Conservation (phyloP, 176 grass and related monocot species). For the Neostapfia colusana region DNA sequence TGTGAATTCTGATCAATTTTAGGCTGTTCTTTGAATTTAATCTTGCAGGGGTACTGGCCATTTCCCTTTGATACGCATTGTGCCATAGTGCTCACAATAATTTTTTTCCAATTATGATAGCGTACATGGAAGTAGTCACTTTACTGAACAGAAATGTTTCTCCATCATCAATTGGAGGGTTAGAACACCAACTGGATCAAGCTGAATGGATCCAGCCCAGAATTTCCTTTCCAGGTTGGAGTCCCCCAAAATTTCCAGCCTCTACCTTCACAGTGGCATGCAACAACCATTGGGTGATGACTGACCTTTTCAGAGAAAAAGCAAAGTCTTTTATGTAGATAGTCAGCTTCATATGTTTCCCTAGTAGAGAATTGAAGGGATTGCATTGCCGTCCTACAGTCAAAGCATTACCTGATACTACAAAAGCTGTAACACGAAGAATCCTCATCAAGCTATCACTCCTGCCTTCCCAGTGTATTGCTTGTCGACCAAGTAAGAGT, state of each 20-base stretch:
- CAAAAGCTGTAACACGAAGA: slow-evolving; percentile 87
- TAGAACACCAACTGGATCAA: slow-evolving; percentile 88
- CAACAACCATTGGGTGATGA: slow-evolving; percentile 93
- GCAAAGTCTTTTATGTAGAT: slow-evolving; percentile 85
- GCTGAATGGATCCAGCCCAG: slow-evolving; percentile 95
- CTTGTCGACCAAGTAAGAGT: too few relatives aligned
- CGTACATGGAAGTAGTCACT: slow-evolving; percentile 97
- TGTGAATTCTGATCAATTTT: slow-evolving; percentile 92
- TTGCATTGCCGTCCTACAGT: slow-evolving; percentile 97
- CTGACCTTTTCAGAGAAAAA: slow-evolving; percentile 99
- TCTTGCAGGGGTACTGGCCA: slow-evolving; percentile 83
- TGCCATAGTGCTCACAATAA: slow-evolving; percentile 97
- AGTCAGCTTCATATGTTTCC: slow-evolving; percentile 98
- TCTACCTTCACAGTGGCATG: too few relatives aligned
- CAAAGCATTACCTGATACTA: slow-evolving; percentile 92
- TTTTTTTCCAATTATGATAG: slow-evolving; percentile 98
- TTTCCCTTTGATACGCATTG: slow-evolving; percentile 92
- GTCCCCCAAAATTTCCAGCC: slow-evolving; percentile 95
- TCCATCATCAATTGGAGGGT: slow-evolving; percentile 94
- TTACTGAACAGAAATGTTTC: slow-evolving; percentile 95
- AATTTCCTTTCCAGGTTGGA: slow-evolving; percentile 97
- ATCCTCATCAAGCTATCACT: slow-evolving; percentile 90
- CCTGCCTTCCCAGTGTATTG: too few relatives aligned
- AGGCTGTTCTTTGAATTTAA: slow-evolving; percentile 97
- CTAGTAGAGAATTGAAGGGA: slow-evolving; percentile 91